Evolutionary conservation across 768 basidiomycete species (phyloP).

Genomic region (Agrocybe chaxingu): DNA sequence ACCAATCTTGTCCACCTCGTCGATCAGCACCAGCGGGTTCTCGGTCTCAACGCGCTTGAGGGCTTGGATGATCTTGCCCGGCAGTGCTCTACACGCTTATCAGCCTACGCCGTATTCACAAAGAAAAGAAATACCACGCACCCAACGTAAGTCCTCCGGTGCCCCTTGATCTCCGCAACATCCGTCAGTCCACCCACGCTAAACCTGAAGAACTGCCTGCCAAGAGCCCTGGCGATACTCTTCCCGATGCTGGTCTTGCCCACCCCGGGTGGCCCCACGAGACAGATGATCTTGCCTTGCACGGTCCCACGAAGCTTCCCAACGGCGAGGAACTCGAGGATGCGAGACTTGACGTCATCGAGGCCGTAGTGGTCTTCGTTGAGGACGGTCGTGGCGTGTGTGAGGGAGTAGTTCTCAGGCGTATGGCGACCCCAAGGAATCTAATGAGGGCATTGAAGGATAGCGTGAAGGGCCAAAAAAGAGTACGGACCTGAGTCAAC

Average conservation of each 20-base stretch:
- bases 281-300: slow-evolving; percentile 95
- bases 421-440: slow-evolving; percentile 98
- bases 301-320: slow-evolving; percentile 94
- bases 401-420: slow-evolving; percentile 86
- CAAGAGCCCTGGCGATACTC: slow-evolving; percentile 87
- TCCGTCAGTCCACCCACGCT: slow-evolving; percentile 96
- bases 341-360: slow-evolving; percentile 88
- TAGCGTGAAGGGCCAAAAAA: too few relatives aligned
- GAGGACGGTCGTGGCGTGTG: slow-evolving; percentile 78
- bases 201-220: slow-evolving; percentile 93
- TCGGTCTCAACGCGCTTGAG: slow-evolving; percentile 91
- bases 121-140: slow-evolving; percentile 29
- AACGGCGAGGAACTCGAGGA: slow-evolving; percentile 93
- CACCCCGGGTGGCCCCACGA: slow-evolving; percentile 96
- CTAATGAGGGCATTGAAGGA: too few relatives aligned
- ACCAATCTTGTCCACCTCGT: slow-evolving; percentile 96
- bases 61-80: slow-evolving; percentile 94
- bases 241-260: slow-evolving; percentile 97
- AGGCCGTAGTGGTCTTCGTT: slow-evolving; percentile 95
- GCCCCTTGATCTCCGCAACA: slow-evolving; percentile 98
- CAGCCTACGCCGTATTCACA: not conserved
- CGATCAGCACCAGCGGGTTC: slow-evolving; percentile 91
- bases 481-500: slow-evolving; percentile 72
- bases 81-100: slow-evolving; percentile 59
- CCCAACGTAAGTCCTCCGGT: slow-evolving; percentile 96